These are phyloP conservation scores for Fibroporia radiculosa DNA, from an alignment of 768 basidiomycete species.

Conservation along the genomic window DNA sequence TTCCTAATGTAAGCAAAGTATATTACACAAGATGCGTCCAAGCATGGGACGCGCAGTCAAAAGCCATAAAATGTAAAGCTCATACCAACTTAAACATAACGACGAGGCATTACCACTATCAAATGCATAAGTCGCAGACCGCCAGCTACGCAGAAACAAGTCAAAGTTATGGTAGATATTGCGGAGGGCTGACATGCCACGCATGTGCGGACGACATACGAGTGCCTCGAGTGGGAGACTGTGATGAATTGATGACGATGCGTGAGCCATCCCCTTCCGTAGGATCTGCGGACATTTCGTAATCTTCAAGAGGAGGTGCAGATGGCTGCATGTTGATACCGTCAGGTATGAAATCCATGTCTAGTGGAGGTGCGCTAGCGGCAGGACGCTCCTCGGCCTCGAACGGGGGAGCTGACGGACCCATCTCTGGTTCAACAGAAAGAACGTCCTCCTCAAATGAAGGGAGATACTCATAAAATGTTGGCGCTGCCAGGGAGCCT, in stretches of 20 bases:
- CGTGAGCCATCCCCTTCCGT: no score
- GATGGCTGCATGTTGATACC: background rate
- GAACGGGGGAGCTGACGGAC: conserved; percentile 19
- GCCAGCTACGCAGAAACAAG: no score
- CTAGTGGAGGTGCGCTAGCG: conserved; percentile 6
- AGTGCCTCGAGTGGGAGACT: no score
- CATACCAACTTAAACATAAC: no score
- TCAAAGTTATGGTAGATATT: conserved; percentile 1
- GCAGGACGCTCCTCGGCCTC: conserved; percentile 1
- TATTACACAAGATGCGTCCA: no score
- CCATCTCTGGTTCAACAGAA: conserved; percentile 9
- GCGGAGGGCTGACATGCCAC: background rate
- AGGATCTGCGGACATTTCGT: background rate
- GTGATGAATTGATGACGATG: background rate
- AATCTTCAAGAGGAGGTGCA: conserved; percentile 1
- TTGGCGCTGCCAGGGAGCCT: conserved; percentile 14
- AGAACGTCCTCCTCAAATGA: conserved; percentile 20
- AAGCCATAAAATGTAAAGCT: no score
- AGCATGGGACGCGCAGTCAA: no score
- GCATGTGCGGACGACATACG: background rate
- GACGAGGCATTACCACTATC: no score
- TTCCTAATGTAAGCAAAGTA: no score
- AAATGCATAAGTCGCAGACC: no score
- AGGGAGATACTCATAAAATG: conserved; percentile 22
- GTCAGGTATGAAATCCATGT: background rate